phyloP scores from a whole-genome alignment of 768 basidiomycete species.

The Lentinula guzmanii region DNA sequence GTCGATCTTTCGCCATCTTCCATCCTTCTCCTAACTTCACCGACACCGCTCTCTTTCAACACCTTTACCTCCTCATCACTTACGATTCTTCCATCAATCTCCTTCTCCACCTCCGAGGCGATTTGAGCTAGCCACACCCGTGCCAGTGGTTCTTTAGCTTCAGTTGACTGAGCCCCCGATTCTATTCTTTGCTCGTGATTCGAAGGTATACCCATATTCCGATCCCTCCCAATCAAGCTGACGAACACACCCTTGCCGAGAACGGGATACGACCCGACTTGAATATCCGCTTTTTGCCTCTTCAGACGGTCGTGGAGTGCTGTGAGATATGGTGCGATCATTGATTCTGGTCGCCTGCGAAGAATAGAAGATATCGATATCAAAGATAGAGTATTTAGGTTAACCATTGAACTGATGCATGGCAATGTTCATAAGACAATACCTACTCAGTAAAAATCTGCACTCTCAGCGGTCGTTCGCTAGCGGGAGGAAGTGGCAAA shows the following conservation, averaged over 20 bases:
- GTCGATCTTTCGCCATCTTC: not conserved
- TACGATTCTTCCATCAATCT: slow-evolving; percentile 50
- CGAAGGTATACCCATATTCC: slow-evolving; percentile 6
- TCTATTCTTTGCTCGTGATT: not conserved
- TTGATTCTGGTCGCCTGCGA: slow-evolving; percentile 67
- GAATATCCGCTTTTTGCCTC: slow-evolving; percentile 54
- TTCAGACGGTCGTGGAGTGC: slow-evolving; percentile 67
- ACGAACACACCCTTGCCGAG: slow-evolving; percentile 64
- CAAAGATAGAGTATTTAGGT: not conserved
- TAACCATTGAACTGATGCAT: not conserved
- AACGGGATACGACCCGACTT: slow-evolving; percentile 75
- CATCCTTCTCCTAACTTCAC: slow-evolving; percentile 2
- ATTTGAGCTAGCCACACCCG: slow-evolving; percentile 44
- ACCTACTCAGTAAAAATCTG: slow-evolving; percentile 79
- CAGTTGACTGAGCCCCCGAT: not conserved
- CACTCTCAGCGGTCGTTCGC: slow-evolving; percentile 69
- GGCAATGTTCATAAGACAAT: not conserved
- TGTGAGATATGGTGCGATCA: slow-evolving; percentile 79
- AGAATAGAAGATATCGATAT: not conserved
- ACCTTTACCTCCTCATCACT: slow-evolving; percentile 61
- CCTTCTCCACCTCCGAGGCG: slow-evolving; percentile 57
- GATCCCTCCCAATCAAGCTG: slow-evolving; percentile 53
- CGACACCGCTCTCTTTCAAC: slow-evolving; percentile 29
- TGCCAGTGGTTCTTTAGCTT: not conserved
- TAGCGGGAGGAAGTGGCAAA: slow-evolving; percentile 71